Conservation (phyloP, 371 early-diverging fungal genomes). For the Scutellospora calospora region DNA sequence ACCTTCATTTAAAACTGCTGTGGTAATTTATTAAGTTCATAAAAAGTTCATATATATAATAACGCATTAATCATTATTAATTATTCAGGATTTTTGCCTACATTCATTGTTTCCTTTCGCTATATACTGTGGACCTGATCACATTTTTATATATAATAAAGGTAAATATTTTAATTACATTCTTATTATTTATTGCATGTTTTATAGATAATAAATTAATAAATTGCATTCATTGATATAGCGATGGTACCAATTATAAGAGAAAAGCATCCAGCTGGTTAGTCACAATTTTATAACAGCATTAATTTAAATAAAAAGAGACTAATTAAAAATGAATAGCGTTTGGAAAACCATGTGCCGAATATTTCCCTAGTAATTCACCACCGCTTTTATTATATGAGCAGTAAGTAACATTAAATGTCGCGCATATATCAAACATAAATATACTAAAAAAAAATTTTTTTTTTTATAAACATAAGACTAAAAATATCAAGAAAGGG, state of each 20-base stretch:
- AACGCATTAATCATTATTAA: too few species aligned
- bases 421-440: too few species aligned
- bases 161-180: neutral
- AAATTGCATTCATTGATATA: neutral
- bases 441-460: too few species aligned
- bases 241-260: constrained; percentile 26
- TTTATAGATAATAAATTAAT: neutral
- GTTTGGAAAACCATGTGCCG: too few species aligned
- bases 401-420: too few species aligned
- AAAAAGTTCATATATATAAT: neutral
- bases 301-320: too few species aligned
- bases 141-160: constrained; percentile 11
- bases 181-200: neutral
- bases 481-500: constrained; percentile 22
- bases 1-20: constrained; percentile 18
- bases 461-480: neutral
- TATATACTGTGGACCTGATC: constrained; percentile 14
- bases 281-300: neutral
- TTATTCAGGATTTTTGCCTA: constrained; percentile 11
- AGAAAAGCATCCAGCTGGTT: constrained; percentile 31
- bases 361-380: too few species aligned
- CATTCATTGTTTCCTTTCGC: constrained; percentile 31
- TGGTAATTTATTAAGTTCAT: neutral
- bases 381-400: too few species aligned
- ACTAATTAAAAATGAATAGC: too few species aligned